A percentile compares a stretch with the other conserved stretches of the same genome.
These are phyloP conservation scores for Fusarium multiceps DNA, from an alignment of 2,329 filamentous ascomycete genomes.

Conservation along the genomic window DNA sequence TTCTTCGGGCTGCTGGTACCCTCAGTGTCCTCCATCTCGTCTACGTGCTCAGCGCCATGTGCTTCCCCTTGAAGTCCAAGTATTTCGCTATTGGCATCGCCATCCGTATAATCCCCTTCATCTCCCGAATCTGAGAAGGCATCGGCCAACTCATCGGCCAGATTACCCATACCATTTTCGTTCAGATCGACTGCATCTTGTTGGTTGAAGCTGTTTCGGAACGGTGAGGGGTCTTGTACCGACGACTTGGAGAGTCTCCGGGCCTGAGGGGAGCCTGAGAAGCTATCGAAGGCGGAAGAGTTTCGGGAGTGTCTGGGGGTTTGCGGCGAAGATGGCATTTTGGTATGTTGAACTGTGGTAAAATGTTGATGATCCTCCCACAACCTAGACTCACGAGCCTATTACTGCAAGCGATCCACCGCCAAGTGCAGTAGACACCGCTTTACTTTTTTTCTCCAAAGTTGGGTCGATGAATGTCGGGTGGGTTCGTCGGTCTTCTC, in stretches of 20 bases:
- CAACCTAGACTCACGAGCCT: constrained; percentile 25
- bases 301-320: constrained; percentile 71
- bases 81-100: constrained; percentile 50
- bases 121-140: constrained; percentile 75
- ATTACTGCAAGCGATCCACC: constrained; percentile 32
- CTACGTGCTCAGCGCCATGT: constrained; percentile 16
- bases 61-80: constrained; percentile 14
- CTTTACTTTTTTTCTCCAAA: not conserved
- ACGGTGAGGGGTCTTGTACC: constrained; percentile 60
- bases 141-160: constrained; percentile 84
- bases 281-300: constrained; percentile 65
- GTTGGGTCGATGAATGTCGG: not conserved
- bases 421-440: constrained; percentile 21
- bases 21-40: constrained; percentile 22
- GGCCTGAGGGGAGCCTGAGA: constrained; percentile 57
- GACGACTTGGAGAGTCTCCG: constrained; percentile 65
- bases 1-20: constrained; percentile 25
- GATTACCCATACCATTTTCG: constrained; percentile 75
- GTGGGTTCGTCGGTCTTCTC: not conserved
- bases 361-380: constrained; percentile 21
- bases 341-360: constrained; percentile 21
- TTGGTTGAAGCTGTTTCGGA: constrained; percentile 61
- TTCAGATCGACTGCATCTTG: constrained; percentile 60
- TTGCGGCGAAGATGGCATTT: constrained; percentile 58
- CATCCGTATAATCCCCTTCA: constrained; percentile 63